Conservation (phyloP, 2,329 filamentous ascomycete species). For the Fusarium pseudocircinatum region DNA sequence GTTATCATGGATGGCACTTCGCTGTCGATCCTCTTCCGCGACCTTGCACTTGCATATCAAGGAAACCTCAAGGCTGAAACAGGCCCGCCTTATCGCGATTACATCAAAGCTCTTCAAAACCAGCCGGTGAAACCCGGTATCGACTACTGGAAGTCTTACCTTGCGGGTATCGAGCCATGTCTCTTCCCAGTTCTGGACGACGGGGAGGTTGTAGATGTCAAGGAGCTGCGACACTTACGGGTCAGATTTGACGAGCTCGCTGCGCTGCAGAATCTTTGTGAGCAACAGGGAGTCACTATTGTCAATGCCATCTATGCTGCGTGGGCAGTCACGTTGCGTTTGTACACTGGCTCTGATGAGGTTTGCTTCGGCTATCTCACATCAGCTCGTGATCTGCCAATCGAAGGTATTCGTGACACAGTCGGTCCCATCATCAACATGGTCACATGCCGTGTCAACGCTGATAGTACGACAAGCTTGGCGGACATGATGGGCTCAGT, state of each 20-base stretch:
- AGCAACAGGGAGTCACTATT: slow-evolving; percentile 17
- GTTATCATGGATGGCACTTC: slow-evolving; percentile 37
- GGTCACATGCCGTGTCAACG: slow-evolving; percentile 60
- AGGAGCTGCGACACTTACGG: slow-evolving; percentile 28
- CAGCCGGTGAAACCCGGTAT: slow-evolving; percentile 2
- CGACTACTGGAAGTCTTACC: slow-evolving; percentile 30
- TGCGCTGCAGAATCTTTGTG: slow-evolving; percentile 17
- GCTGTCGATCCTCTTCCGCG: slow-evolving; percentile 33
- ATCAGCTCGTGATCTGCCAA: slow-evolving; percentile 61
- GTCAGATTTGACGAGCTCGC: slow-evolving; percentile 28
- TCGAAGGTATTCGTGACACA: slow-evolving; percentile 57
- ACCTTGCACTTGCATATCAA: slow-evolving; percentile 26
- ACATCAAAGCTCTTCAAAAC: slow-evolving; percentile 20
- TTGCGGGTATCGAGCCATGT: slow-evolving; percentile 27
- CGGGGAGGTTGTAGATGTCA: not conserved
- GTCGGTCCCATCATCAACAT: slow-evolving; percentile 66
- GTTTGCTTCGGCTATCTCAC: slow-evolving; percentile 65
- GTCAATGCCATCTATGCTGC: slow-evolving; percentile 36
- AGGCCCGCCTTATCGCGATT: slow-evolving; percentile 31
- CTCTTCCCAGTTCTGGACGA: slow-evolving; percentile 33
- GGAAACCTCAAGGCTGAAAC: not conserved
- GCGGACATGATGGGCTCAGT: slow-evolving; percentile 3
- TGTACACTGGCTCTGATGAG: slow-evolving; percentile 56
- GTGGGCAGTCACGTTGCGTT: slow-evolving; percentile 30
- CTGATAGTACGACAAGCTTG: slow-evolving; percentile 24